Percentiles rank a stretch among this genome's conserved stretches.
phyloP scores from a whole-genome alignment of 306 rosid genomes.

The Benincasa hispida region DNA sequence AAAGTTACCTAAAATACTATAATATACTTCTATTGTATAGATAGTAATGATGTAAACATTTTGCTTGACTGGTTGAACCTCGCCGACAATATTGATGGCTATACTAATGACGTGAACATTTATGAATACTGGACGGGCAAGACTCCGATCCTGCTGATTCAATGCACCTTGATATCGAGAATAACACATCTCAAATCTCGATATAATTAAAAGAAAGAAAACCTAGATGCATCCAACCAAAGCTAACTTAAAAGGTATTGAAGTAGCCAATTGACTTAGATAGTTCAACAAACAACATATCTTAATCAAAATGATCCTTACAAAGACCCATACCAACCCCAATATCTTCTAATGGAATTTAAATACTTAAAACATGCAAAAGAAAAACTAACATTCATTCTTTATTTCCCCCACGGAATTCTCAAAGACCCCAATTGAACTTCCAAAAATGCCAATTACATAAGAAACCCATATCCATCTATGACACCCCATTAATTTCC shows the following conservation, averaged over 20 bases:
- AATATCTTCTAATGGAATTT: no score
- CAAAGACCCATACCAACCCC: not conserved
- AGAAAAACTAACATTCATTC: not conserved
- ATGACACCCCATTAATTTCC: not conserved
- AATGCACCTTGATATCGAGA: not conserved
- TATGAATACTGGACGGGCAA: slow-evolving; percentile 59
- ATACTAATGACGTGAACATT: slow-evolving; percentile 73
- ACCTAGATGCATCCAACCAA: not conserved
- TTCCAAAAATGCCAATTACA: not conserved
- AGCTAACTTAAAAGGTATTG: not conserved
- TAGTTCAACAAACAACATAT: not conserved
- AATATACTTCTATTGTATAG: no score
- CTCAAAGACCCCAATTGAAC: not conserved
- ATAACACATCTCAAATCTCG: not conserved
- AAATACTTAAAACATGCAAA: not conserved
- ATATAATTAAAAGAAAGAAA: not conserved
- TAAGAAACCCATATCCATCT: not conserved
- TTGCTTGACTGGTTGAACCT: slow-evolving; percentile 41
- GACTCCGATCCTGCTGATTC: slow-evolving; percentile 46
- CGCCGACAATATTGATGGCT: slow-evolving; percentile 84
- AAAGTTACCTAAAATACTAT: no score
- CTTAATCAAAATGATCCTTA: not conserved
- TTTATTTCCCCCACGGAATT: not conserved
- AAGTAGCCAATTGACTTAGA: not conserved
- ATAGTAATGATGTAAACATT: no score